phyloP scores from a whole-genome alignment of 2,329 filamentous ascomycete species.

The Verticillium nonalfalfae region DNA sequence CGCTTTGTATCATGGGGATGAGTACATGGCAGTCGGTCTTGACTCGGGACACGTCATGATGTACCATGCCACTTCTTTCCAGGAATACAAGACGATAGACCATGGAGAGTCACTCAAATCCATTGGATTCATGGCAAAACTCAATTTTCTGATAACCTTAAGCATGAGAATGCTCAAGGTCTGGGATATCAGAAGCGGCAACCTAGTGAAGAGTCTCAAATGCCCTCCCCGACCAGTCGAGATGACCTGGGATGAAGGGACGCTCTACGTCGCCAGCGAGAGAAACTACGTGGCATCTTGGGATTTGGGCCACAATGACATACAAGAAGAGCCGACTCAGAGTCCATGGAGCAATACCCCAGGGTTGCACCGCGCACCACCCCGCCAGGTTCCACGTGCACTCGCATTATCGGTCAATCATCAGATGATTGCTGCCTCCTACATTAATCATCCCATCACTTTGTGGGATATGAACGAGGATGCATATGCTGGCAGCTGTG shows the following conservation, averaged over 20 bases:
- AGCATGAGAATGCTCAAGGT: slow-evolving; percentile 19
- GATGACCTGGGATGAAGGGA: slow-evolving; percentile 18
- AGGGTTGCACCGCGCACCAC: slow-evolving; percentile 2
- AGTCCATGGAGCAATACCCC: slow-evolving; percentile 16
- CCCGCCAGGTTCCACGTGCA: slow-evolving; percentile 13
- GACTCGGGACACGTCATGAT: slow-evolving; percentile 14
- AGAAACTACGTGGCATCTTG: slow-evolving; percentile 19
- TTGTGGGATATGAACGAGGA: slow-evolving; percentile 27
- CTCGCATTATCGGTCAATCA: slow-evolving; percentile 20
- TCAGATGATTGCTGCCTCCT: slow-evolving; percentile 24
- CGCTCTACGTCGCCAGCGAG: slow-evolving; percentile 18
- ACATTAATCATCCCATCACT: slow-evolving; percentile 21
- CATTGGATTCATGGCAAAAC: slow-evolving; percentile 21
- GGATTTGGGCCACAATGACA: slow-evolving; percentile 15
- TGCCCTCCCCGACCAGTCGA: slow-evolving; percentile 14
- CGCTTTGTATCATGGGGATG: slow-evolving; percentile 17
- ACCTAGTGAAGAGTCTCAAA: slow-evolving; percentile 17
- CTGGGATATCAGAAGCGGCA: slow-evolving; percentile 21
- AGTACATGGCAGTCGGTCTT: slow-evolving; percentile 19
- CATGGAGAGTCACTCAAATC: slow-evolving; percentile 22
- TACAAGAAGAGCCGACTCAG: slow-evolving; percentile 3
- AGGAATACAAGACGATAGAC: slow-evolving; percentile 17
- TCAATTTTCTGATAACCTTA: slow-evolving; percentile 21
- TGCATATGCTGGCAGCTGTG: slow-evolving; percentile 23
- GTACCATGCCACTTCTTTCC: slow-evolving; percentile 18